Conservation (phyloP, 495 filamentous ascomycete genomes). For the Cryomyces minteri region DNA sequence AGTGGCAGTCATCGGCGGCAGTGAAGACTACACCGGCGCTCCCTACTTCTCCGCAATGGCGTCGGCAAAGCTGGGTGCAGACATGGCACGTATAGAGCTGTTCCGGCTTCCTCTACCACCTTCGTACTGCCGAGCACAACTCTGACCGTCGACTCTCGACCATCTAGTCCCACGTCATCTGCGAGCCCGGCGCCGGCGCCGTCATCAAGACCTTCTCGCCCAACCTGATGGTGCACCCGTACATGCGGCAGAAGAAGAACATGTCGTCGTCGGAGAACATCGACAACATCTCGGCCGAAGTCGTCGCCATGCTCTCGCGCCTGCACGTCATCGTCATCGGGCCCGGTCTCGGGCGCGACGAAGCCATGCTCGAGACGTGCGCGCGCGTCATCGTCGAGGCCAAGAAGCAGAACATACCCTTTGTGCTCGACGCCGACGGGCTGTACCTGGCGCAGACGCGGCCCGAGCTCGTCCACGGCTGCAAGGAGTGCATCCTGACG, state of each 20-base stretch:
- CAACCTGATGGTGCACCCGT: slow-evolving; percentile 94
- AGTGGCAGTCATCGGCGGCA: slow-evolving; percentile 87
- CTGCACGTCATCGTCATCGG: slow-evolving; percentile 90
- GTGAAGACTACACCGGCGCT: slow-evolving; percentile 89
- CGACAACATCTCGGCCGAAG: slow-evolving; percentile 40
- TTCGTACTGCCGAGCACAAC: slow-evolving; percentile 3
- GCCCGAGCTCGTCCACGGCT: slow-evolving; percentile 64
- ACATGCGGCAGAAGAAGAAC: slow-evolving; percentile 60
- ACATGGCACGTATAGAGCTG: slow-evolving; percentile 11
- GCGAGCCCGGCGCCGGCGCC: slow-evolving; percentile 61
- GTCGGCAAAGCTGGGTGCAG: slow-evolving; percentile 55
- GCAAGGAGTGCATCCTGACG: slow-evolving; percentile 71
- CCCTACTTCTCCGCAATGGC: slow-evolving; percentile 98
- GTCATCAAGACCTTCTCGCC: slow-evolving; percentile 97
- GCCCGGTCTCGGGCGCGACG: slow-evolving; percentile 78
- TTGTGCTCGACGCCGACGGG: slow-evolving; percentile 88
- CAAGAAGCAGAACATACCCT: slow-evolving; percentile 48
- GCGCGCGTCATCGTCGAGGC: slow-evolving; percentile 65
- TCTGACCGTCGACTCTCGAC: neutral
- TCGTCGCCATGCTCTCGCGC: slow-evolving; percentile 65
- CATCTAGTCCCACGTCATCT: slow-evolving; percentile 80
- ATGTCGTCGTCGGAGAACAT: slow-evolving; percentile 22
- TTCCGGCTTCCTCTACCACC: neutral
- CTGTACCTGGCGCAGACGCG: slow-evolving; percentile 54
- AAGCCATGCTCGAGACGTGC: slow-evolving; percentile 76